Evolutionary conservation across 768 basidiomycete species (phyloP), one percentile per base, ranked within the genome.

Genomic region (Mycena maculata): DNA sequence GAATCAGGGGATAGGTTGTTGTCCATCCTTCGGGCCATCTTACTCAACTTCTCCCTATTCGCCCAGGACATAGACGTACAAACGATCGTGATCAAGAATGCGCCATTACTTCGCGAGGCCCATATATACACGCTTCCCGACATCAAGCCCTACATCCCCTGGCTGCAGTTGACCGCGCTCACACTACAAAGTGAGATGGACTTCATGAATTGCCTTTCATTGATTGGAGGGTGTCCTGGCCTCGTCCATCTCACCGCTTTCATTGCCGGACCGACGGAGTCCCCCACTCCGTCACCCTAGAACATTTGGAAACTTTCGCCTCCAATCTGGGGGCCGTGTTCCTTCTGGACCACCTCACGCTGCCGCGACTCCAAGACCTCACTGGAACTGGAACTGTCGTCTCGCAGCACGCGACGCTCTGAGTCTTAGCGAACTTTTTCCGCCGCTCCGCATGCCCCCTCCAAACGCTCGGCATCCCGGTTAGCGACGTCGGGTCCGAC

Each of bases 101-200:
- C 63, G 13, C 63, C 63, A 0, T 25, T 36, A 1, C 49, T 65
- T 12, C 48, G 39, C 28, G n/a, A 50, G 3, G 63, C 18, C 22
- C 55, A 65, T 39, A 22, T 58, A 0, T 42, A 16, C 0, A 42
- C 55, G 1, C 41, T 52, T 2, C 55, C 63, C 15, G 3, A 50
- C 10, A 8, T 58, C 15, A 65, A 50, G 27, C 7, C 52, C 22
- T 28, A 42, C 20, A 4, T 65, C 9, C 47, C 47, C 30, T 52
- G 47, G 55, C 9, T 2, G 20, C 48, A 58, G 28, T 13, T 65
- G 13, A 57, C 55, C 10, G 20, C 63, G 23, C 31, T 65, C 30
- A 31, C 20, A 13, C 44, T 65, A 27, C 15, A 3, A 7, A 6
- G 8, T 7, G 8, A 8, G 4, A n/a, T 57, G 10, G 27, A 31